These are phyloP conservation scores for Cercis canadensis DNA, from an alignment of 306 rosid genomes.

Conservation along the genomic window DNA sequence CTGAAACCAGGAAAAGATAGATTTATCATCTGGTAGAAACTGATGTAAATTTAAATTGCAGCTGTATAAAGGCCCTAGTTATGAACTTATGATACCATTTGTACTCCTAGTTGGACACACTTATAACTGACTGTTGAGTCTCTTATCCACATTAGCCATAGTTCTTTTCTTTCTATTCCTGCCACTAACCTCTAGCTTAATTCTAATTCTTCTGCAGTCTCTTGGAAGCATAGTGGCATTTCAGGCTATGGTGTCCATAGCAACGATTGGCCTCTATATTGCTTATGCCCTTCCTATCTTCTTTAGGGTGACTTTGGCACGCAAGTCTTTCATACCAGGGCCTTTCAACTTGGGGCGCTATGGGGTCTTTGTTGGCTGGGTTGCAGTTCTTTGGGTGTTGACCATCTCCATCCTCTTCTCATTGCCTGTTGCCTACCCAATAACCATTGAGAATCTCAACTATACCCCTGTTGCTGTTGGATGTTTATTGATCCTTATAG, in stretches of 20 bases:
- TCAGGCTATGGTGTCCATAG: slow-evolving; percentile 94
- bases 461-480: slow-evolving; percentile 96
- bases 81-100: too few species aligned
- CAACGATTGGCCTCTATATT: slow-evolving; percentile 88
- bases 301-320: slow-evolving; percentile 86
- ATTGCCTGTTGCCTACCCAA: slow-evolving; percentile 80
- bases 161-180: too few species aligned
- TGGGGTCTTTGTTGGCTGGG: slow-evolving; percentile 74
- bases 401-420: slow-evolving; percentile 85
- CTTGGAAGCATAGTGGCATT: slow-evolving; percentile 96
- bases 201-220: slow-evolving; percentile 65
- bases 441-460: slow-evolving; percentile 75
- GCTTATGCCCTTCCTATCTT: slow-evolving; percentile 93
- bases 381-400: slow-evolving; percentile 87
- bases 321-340: slow-evolving; percentile 63
- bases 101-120: too few species aligned
- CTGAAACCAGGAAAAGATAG: too few species aligned
- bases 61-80: too few species aligned
- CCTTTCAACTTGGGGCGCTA: slow-evolving; percentile 87
- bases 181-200: slow-evolving; percentile 24
- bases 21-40: too few species aligned
- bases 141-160: too few species aligned
- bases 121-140: too few species aligned
- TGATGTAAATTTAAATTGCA: too few species aligned
- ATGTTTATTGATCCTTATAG: slow-evolving; percentile 62